A percentile compares a stretch with the other conserved stretches of the same genome.
These are phyloP conservation scores for Diaporthe citri DNA, from an alignment of 2,329 filamentous ascomycete genomes.

Conservation along the genomic window DNA sequence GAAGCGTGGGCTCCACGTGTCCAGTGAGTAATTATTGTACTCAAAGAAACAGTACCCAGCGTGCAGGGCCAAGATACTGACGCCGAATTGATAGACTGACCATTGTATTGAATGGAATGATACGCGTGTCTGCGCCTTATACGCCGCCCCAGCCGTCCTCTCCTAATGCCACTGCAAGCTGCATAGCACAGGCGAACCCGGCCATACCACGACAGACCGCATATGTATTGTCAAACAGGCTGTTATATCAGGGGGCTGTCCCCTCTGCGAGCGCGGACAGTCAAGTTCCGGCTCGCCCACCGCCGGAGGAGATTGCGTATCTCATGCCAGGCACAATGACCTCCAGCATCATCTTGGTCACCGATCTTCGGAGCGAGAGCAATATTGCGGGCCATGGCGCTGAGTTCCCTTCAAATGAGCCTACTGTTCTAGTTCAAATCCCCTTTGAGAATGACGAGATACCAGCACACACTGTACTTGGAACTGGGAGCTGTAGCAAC, in stretches of 20 bases:
- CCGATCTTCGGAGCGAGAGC: not conserved
- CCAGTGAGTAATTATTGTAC: not conserved
- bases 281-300: too few relatives aligned
- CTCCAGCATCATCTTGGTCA: constrained; percentile 3
- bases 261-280: not conserved
- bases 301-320: not conserved
- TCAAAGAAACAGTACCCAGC: rapidly evolving
- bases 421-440: not conserved
- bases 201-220: not conserved
- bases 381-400: not conserved
- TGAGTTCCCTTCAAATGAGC: not conserved
- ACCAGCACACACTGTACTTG: not conserved
- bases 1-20: constrained; percentile 9
- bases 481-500: not conserved
- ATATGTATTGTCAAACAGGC: not conserved
- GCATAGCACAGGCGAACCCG: not conserved
- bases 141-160: not conserved
- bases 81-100: not conserved
- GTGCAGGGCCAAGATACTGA: not conserved
- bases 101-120: not conserved
- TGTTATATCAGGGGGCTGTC: not conserved
- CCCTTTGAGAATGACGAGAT: not conserved
- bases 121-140: not conserved
- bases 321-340: not conserved
- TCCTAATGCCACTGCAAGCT: not conserved